phyloP scores from a whole-genome alignment of 768 basidiomycete species.

The Ramaria rubella region DNA sequence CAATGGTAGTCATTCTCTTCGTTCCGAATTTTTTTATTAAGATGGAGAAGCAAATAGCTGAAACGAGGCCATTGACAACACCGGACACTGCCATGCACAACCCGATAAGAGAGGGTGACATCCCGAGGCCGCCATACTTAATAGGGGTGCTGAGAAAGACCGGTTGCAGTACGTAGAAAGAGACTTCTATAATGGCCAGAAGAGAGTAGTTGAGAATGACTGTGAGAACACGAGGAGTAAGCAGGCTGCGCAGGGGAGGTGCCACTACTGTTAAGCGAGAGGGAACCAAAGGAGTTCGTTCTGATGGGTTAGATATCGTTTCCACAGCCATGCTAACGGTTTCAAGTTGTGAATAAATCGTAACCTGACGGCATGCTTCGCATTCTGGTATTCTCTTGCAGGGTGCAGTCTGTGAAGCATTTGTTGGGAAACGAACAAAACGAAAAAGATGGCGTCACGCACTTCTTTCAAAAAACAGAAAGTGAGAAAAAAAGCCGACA shows the following conservation, averaged over 20 bases:
- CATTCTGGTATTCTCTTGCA: constrained; percentile 8
- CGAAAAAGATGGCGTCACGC: constrained; percentile 1
- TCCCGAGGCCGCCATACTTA: constrained; percentile 49
- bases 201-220: constrained; percentile 59
- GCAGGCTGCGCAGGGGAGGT: constrained; percentile 41
- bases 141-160: constrained; percentile 67
- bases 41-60: constrained; percentile 34
- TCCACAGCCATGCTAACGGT: too few relatives aligned
- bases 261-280: constrained; percentile 20
- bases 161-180: constrained; percentile 60
- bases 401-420: background rate
- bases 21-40: constrained; percentile 39
- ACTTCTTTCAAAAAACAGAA: constrained; percentile 54
- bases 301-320: too few relatives aligned
- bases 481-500: constrained; percentile 35
- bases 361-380: constrained; percentile 1
- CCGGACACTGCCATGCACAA: constrained; percentile 53
- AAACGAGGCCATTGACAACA: constrained; percentile 51
- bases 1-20: constrained; percentile 33
- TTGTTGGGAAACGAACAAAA: background rate
- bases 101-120: constrained; percentile 61
- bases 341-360: too few relatives aligned
- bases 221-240: constrained; percentile 50
- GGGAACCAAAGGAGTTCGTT: constrained; percentile 1
- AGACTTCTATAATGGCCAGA: constrained; percentile 61